These are phyloP conservation scores for Paracamarosporium sp. DNA, from an alignment of 2,329 filamentous ascomycete genomes.

Conservation along the genomic window DNA sequence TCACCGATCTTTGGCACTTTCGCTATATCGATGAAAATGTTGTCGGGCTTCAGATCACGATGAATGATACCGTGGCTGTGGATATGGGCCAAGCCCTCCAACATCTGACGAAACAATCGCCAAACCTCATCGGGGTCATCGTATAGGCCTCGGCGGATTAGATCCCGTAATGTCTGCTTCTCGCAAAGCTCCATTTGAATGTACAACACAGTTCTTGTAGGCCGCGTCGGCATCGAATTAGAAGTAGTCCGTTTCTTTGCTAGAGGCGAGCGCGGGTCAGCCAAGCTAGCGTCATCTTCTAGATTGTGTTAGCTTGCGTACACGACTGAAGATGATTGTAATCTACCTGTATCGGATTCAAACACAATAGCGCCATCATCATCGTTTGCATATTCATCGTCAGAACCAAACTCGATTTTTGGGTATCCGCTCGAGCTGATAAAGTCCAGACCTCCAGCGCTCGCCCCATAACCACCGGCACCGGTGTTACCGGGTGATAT, in stretches of 20 bases:
- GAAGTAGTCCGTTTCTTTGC: conserved; percentile 50
- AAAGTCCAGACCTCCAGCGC: conserved; percentile 82
- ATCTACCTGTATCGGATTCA: conserved; percentile 47
- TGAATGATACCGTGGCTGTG: conserved; percentile 93
- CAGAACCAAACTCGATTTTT: conserved; percentile 78
- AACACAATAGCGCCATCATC: conserved; percentile 43
- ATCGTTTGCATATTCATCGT: conserved; percentile 49
- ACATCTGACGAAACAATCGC: conserved; percentile 87
- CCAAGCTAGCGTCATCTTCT: conserved; percentile 56
- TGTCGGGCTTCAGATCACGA: conserved; percentile 94
- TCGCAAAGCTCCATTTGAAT: conserved; percentile 99
- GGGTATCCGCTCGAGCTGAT: conserved; percentile 85
- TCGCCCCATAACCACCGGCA: conserved; percentile 66
- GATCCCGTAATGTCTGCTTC: conserved; percentile 85
- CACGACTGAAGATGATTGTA: background rate
- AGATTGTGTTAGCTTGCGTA: conserved; percentile 12
- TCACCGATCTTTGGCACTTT: conserved; percentile 96
- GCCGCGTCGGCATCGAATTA: conserved; percentile 54
- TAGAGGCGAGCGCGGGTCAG: conserved; percentile 43
- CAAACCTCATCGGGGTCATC: conserved; percentile 81
- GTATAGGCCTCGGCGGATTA: conserved; percentile 78
- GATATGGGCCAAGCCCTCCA: conserved; percentile 89
- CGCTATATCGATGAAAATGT: conserved; percentile 91
- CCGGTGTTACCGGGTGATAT: conserved; percentile 31
- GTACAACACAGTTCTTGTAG: conserved; percentile 79